phyloP scores from a whole-genome alignment of 1,139 yeast genomes.

The Magnusiomyces magnusii region DNA sequence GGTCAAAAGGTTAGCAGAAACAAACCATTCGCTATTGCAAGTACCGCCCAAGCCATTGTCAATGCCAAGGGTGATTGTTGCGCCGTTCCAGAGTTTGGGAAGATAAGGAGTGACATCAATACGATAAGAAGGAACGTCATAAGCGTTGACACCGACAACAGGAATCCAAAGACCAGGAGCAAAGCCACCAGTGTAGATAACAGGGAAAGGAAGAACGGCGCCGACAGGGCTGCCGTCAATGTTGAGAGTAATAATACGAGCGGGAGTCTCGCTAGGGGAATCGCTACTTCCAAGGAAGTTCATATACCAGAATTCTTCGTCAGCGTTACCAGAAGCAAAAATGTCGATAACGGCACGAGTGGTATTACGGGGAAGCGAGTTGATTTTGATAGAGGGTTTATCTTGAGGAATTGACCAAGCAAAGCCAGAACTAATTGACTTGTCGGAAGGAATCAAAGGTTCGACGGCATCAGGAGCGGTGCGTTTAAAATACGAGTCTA shows the following conservation, averaged over 20 bases:
- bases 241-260: slow-evolving; percentile 32
- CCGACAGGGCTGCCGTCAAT: slow-evolving; percentile 33
- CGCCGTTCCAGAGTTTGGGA: slow-evolving; percentile 50
- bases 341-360: slow-evolving; percentile 52
- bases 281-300: slow-evolving; percentile 39
- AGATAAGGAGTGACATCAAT: slow-evolving; percentile 61
- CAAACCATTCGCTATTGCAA: slow-evolving; percentile 48
- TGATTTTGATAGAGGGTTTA: slow-evolving; percentile 28
- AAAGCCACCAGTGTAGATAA: slow-evolving; percentile 69
- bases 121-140: slow-evolving; percentile 59
- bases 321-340: slow-evolving; percentile 66
- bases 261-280: slow-evolving; percentile 45
- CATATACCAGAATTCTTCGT: slow-evolving; percentile 80
- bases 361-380: slow-evolving; percentile 46
- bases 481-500: slow-evolving; percentile 10
- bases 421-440: slow-evolving; percentile 5
- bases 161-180: slow-evolving; percentile 77
- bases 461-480: slow-evolving; percentile 14
- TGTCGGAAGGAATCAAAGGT: slow-evolving; percentile 16
- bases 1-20: slow-evolving; percentile 53
- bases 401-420: slow-evolving; percentile 23
- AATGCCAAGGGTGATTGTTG: slow-evolving; percentile 33
- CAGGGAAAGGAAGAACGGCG: slow-evolving; percentile 36
- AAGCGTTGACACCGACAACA: slow-evolving; percentile 63
- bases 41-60: slow-evolving; percentile 49